These are phyloP conservation scores for Diutina mesorugosa DNA, from an alignment of 1,139 yeast species.

Conservation along the genomic window DNA sequence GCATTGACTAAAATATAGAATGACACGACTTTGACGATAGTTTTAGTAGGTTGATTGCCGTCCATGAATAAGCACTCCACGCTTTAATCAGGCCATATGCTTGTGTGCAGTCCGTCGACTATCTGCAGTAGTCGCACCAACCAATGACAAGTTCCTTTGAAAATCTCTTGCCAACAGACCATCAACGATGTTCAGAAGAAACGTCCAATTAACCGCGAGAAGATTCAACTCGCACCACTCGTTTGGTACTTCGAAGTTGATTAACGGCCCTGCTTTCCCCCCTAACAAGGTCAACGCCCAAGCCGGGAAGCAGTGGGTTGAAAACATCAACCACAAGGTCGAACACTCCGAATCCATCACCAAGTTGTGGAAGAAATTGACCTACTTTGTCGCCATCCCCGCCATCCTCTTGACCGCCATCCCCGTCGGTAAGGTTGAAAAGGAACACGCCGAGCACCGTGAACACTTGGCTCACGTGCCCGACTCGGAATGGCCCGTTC, in stretches of 20 bases:
- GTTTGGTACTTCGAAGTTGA: constrained; percentile 23
- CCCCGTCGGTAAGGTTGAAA: constrained; percentile 71
- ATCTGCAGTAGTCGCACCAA: not conserved
- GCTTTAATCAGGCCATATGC: not conserved
- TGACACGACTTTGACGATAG: too few species aligned
- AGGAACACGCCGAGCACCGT: constrained; percentile 84
- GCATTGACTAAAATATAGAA: not conserved
- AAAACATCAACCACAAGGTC: constrained; percentile 41
- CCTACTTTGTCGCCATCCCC: constrained; percentile 72
- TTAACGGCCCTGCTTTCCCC: constrained; percentile 25
- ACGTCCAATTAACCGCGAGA: constrained; percentile 26
- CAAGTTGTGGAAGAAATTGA: constrained; percentile 73
- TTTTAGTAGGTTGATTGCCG: not conserved
- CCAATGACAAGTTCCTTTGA: not conserved
- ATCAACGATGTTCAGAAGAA: constrained; percentile 21
- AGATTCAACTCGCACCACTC: constrained; percentile 26
- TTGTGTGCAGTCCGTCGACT: not conserved
- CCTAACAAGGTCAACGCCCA: constrained; percentile 18
- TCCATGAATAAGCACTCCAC: not conserved
- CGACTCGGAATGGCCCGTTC: constrained; percentile 88
- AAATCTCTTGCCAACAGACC: not conserved
- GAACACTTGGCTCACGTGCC: constrained; percentile 62
- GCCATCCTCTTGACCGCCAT: constrained; percentile 63
- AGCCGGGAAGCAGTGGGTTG: constrained; percentile 32
- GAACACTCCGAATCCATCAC: constrained; percentile 74